Conservation (phyloP, 2,329 filamentous ascomycete species). For the Parastagonospora avenae region DNA sequence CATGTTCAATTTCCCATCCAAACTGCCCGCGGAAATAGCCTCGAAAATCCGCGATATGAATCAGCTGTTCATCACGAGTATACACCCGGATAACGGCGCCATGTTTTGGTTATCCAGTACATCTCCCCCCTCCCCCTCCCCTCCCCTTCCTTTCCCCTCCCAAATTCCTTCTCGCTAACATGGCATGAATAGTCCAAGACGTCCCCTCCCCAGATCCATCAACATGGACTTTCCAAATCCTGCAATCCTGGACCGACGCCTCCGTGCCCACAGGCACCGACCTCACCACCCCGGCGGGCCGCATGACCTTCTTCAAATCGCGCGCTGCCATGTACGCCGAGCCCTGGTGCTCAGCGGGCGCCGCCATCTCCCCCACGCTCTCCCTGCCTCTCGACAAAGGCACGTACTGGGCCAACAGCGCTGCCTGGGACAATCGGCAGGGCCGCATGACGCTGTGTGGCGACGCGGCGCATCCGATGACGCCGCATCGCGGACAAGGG, state of each 20-base stretch:
- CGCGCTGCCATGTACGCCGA: constrained; percentile 32
- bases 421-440: constrained; percentile 37
- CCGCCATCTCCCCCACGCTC: constrained; percentile 25
- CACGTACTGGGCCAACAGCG: constrained; percentile 37
- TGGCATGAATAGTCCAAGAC: constrained; percentile 44
- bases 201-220: constrained; percentile 32
- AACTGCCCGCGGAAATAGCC: constrained; percentile 18
- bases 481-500: constrained; percentile 43
- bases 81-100: constrained; percentile 27
- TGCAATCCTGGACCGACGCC: constrained; percentile 28
- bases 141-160: constrained; percentile 7
- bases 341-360: constrained; percentile 35
- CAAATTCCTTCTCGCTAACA: too few species aligned
- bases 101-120: constrained; percentile 33
- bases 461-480: constrained; percentile 49
- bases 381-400: constrained; percentile 34
- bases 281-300: constrained; percentile 16
- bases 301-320: constrained; percentile 28
- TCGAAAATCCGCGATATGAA: constrained; percentile 17
- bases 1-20: constrained; percentile 30
- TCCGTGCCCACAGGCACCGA: constrained; percentile 17
- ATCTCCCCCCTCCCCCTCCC: constrained; percentile 7
- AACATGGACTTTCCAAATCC: constrained; percentile 41
- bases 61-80: constrained; percentile 25
- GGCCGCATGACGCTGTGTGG: constrained; percentile 43